Evolutionary conservation across 106 monocot genomes (phyloP).

Genomic region (Gastrodia elata): DNA sequence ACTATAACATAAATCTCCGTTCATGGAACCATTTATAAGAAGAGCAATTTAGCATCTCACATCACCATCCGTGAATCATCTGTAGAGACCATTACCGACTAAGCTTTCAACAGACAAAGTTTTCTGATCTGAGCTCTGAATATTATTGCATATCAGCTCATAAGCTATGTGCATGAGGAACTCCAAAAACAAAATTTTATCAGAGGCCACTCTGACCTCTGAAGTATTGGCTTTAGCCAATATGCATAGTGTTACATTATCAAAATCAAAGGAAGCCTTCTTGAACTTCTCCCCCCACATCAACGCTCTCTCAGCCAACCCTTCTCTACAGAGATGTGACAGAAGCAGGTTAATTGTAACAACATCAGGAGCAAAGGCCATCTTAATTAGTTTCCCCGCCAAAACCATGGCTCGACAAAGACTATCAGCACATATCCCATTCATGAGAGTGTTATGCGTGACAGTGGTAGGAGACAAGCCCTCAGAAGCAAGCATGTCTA

Average conservation of each 20-base stretch:
- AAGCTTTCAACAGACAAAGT: conserved; percentile 11
- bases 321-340: conserved; percentile 80
- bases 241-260: conserved; percentile 59
- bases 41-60: conserved; percentile 4
- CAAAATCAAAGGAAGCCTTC: conserved; percentile 45
- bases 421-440: conserved; percentile 62
- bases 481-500: conserved; percentile 48
- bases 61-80: conserved; percentile 11
- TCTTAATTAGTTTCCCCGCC: conserved; percentile 66
- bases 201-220: conserved; percentile 10
- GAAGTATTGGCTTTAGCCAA: conserved; percentile 39
- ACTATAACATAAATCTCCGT: not conserved
- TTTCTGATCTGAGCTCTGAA: conserved; percentile 10
- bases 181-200: conserved; percentile 46
- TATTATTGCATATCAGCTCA: conserved; percentile 31
- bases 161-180: conserved; percentile 57
- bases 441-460: conserved; percentile 82
- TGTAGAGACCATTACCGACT: conserved; percentile 9
- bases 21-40: not conserved
- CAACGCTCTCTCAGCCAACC: conserved; percentile 46
- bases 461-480: conserved; percentile 56
- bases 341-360: conserved; percentile 75
- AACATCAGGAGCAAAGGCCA: conserved; percentile 62
- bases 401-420: conserved; percentile 65
- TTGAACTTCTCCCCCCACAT: conserved; percentile 66